Base-by-base conservation (phyloP, 2,329 filamentous ascomycete species). In the Hymenoscyphus fraxineus region DNA sequence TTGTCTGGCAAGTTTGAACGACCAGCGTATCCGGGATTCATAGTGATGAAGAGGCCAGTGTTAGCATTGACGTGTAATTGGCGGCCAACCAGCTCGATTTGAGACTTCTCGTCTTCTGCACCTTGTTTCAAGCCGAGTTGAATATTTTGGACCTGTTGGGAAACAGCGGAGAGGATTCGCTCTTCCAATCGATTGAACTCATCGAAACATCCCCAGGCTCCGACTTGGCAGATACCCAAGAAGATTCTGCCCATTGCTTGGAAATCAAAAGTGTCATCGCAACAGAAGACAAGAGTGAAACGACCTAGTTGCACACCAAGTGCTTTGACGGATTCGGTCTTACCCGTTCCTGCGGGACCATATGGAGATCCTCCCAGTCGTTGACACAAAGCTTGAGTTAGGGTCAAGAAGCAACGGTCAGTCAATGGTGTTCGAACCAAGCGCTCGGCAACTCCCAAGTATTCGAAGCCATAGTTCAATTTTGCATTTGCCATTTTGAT, bases 221-320 rank as follows among this genome's bases (percentile, higher is more conserved):
- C 95, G 58, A 99, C 95, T 77, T 99, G 95, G 77, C 96, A 99
- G 67, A 99, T 96, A 84, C 95, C 95, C 41, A 99, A 84, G 85
- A 99, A 99, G 72, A 99, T 99, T 71, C 95, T 92, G 15, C 96
- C 96, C 95, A 99, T 99, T 60, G 95, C 95, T 75, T 99, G 95
- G 83, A 98, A 99, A 77, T 99, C 95, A 73, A 99, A 99, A 0
- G 95, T 99, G 78, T 99, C 95, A 75, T 99, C 95, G 80, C 95
- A 99, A 78, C 96, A 99, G 81, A 99, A 99, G 35, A 99, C 96
- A 32, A 99, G 86, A 1, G 96, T 99, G 77, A 99, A 99, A 66
- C 96, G 89, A 76, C 95, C 96, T 62, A 99, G 88, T 77, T 99
- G 93, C 3, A 99, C 85, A 81, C 95, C 96, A 32, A 99, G 85